Evolutionary conservation across 1,139 yeast species (phyloP).

Genomic region (Citeromyces hawaiiensis): DNA sequence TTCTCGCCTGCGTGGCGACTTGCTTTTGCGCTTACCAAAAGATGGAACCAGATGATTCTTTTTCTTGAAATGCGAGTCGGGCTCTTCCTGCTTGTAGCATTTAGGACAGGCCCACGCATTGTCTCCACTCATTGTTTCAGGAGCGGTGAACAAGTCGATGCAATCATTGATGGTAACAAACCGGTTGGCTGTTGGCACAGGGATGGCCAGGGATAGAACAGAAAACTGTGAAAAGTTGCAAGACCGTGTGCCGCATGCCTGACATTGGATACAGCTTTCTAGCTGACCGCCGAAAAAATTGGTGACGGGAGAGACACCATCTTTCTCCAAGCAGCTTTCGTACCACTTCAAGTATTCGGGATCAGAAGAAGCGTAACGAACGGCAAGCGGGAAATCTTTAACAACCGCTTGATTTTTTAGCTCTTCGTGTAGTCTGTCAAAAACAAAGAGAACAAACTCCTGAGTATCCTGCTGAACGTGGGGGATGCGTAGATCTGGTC

Average conservation of each 20-base stretch:
- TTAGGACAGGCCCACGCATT: constrained; percentile 86
- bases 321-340: constrained; percentile 29
- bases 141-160: constrained; percentile 10
- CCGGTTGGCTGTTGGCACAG: background rate
- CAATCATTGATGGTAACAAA: constrained; percentile 5
- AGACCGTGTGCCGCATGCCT: constrained; percentile 48
- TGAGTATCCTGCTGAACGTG: constrained; percentile 88
- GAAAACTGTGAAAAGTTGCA: constrained; percentile 8
- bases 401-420: constrained; percentile 29
- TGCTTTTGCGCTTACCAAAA: background rate
- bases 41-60: constrained; percentile 1
- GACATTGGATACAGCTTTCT: constrained; percentile 49
- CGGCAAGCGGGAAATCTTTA: constrained; percentile 12
- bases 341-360: constrained; percentile 53
- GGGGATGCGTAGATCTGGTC: constrained; percentile 58
- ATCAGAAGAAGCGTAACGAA: constrained; percentile 16
- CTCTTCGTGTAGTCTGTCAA: constrained; percentile 86
- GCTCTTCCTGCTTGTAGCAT: constrained; percentile 57
- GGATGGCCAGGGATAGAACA: constrained; percentile 5
- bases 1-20: background rate
- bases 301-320: constrained; percentile 55
- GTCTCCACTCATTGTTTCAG: constrained; percentile 50
- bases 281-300: constrained; percentile 75
- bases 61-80: constrained; percentile 3
- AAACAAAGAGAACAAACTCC: constrained; percentile 71